Evolutionary conservation across 2,329 filamentous ascomycete genomes (phyloP).

Genomic region (Anthostomella pinea): DNA sequence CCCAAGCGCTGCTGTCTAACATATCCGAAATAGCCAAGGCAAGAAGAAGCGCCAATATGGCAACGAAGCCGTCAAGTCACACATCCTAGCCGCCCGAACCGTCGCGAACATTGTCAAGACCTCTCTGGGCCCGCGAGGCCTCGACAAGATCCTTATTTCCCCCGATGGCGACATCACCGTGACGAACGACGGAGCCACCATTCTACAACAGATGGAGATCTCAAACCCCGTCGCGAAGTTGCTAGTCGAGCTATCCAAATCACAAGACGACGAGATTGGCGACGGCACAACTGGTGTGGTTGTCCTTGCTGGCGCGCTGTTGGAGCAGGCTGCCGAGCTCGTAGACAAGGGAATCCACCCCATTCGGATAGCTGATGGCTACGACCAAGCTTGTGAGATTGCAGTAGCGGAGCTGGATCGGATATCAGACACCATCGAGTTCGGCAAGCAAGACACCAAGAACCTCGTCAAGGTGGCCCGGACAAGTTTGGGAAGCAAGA

Average conservation of each 20-base stretch:
- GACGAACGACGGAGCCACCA: slow-evolving; percentile 98
- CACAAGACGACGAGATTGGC: slow-evolving; percentile 97
- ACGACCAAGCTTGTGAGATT: slow-evolving; percentile 96
- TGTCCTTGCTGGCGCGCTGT: slow-evolving; percentile 86
- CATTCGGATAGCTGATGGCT: slow-evolving; percentile 96
- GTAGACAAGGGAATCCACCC: slow-evolving; percentile 99
- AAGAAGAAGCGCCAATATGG: slow-evolving; percentile 97
- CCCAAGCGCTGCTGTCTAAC: slow-evolving; percentile 18
- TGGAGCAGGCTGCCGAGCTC: slow-evolving; percentile 94
- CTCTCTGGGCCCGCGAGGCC: slow-evolving; percentile 88
- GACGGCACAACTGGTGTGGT: slow-evolving; percentile 98
- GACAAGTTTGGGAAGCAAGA: slow-evolving; percentile 96
- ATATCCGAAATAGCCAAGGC: slow-evolving; percentile 65
- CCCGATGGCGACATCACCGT: slow-evolving; percentile 98
- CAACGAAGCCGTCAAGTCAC: slow-evolving; percentile 95
- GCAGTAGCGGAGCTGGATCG: slow-evolving; percentile 88
- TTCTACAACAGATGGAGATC: slow-evolving; percentile 97
- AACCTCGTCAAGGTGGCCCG: slow-evolving; percentile 94
- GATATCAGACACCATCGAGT: slow-evolving; percentile 89
- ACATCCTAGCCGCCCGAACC: slow-evolving; percentile 94
- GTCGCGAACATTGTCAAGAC: slow-evolving; percentile 97
- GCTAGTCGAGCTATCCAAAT: slow-evolving; percentile 94
- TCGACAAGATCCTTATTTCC: slow-evolving; percentile 99
- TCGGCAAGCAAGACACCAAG: slow-evolving; percentile 72
- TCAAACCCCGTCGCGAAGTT: slow-evolving; percentile 98